Base-by-base conservation (phyloP, 129 eudicot genomes). In the Smallanthus sonchifolius region DNA sequence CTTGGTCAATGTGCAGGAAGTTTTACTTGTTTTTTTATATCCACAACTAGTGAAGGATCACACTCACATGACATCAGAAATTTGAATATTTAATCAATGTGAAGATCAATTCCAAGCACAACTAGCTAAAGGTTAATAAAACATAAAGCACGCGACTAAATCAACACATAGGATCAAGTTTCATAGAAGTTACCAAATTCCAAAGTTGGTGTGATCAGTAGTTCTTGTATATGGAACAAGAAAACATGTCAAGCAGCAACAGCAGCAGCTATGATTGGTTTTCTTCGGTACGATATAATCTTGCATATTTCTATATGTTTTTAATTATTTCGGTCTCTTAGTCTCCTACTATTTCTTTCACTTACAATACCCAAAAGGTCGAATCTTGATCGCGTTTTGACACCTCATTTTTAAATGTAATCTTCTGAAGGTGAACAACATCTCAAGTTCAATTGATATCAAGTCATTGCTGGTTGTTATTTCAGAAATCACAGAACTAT, bases 401-500 rank as follows among this genome's bases (percentile, higher is more conserved):
- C 15, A 49, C 45, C 70, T 24, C 10, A 24, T 62, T 40, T 69
- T 59, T 5, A 14, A 49, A 49, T 67, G 49, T 14, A 9, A 55
- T 56, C 64, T 78, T 82, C 7, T 49, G 34, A 76, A 73, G 84
- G 84, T 42, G 72, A 78, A 83, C 48, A 76, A 35, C 72, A 75
- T 38, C 70, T 81, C 79, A 20, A 47, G 42, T 40, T 63, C 74
- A 35, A 72, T 66, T 59, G 76, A 83, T 37, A 78, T 79, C 30
- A 81, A 79, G 77, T 84, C 95, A 16, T 74, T 88, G 80, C 67
- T 86, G 71, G 67, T 81, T 42, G 75, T 80, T 13, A 69, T 89
- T 20, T 80, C 91, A 66, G 96, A 89, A 37, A 75, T 84, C 70
- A 77, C 75, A 57, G 69, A 80, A n/a, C 11, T 61, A 38, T 70